A percentile compares a stretch with the other conserved stretches of the same genome.
Evolutionary conservation across 2,329 filamentous ascomycete genomes (phyloP).

Genomic region (Monosporascus sp.): DNA sequence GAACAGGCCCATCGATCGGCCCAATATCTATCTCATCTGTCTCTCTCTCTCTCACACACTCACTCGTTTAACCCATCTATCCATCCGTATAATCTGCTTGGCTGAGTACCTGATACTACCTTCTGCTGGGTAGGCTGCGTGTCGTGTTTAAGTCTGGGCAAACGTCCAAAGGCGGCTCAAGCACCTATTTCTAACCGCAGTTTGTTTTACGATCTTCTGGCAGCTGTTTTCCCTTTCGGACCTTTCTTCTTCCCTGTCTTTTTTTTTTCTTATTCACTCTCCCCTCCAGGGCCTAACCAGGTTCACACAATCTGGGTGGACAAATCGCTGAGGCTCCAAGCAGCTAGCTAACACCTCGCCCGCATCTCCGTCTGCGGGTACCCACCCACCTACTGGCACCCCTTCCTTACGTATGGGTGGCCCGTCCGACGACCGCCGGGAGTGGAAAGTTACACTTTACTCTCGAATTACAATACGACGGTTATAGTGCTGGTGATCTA

Average conservation of each 20-base stretch:
- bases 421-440: not conserved
- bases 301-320: not conserved
- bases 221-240: not conserved
- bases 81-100: no score
- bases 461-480: not conserved
- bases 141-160: not conserved
- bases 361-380: not conserved
- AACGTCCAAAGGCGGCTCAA: not conserved
- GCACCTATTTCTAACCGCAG: not conserved
- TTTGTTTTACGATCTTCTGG: not conserved
- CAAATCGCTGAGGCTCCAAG: not conserved
- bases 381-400: not conserved
- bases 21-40: no score
- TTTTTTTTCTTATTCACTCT: not conserved
- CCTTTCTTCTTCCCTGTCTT: not conserved
- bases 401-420: not conserved
- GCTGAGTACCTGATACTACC: no score
- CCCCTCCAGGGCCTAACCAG: not conserved
- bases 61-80: no score
- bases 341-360: not conserved
- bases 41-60: no score
- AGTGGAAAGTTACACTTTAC: not conserved
- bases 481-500: not conserved
- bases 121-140: no score
- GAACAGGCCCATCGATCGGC: no score